phyloP scores from a whole-genome alignment of 2,329 filamentous ascomycete species.

The Helminthosporium solani region DNA sequence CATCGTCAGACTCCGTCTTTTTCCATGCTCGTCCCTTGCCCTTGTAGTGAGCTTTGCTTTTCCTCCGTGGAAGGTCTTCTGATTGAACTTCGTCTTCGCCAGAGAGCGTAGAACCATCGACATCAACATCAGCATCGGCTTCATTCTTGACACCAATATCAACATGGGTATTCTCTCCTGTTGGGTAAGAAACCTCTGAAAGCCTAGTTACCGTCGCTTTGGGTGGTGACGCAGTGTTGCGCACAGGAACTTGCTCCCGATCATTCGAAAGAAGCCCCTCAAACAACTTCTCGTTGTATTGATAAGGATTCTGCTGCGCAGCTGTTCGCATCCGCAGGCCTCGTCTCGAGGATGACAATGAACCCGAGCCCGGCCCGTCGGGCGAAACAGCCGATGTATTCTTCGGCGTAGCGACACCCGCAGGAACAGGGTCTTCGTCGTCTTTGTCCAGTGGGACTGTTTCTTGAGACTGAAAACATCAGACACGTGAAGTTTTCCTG shows the following conservation, averaged over 20 bases:
- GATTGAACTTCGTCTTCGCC: constrained; percentile 4
- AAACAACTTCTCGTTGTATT: constrained; percentile 35
- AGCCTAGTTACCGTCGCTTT: constrained; percentile 10
- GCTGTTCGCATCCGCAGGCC: constrained; percentile 36
- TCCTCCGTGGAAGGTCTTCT: constrained; percentile 1
- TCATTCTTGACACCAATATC: too few relatives aligned
- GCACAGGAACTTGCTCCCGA: not conserved
- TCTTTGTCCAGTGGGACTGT: constrained; percentile 11
- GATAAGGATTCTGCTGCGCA: constrained; percentile 39
- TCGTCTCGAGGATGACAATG: constrained; percentile 27
- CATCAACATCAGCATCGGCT: not conserved
- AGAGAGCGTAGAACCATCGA: not conserved
- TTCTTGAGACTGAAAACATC: constrained; percentile 22
- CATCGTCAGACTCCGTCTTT: constrained; percentile 35
- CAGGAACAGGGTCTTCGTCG: constrained; percentile 10
- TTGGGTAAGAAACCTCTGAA: constrained; percentile 9
- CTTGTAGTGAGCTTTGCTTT: constrained; percentile 26
- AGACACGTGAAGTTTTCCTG: not conserved
- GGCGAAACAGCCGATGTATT: constrained; percentile 21
- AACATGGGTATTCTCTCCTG: constrained; percentile 7
- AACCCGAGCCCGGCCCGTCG: constrained; percentile 14
- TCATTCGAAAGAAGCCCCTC: constrained; percentile 20
- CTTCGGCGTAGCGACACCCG: constrained; percentile 6
- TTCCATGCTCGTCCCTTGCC: constrained; percentile 36
- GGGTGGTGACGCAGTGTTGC: constrained; percentile 2